Evolutionary conservation across 805 yeast species (phyloP).

Genomic region (Myxozyma neotropica): DNA sequence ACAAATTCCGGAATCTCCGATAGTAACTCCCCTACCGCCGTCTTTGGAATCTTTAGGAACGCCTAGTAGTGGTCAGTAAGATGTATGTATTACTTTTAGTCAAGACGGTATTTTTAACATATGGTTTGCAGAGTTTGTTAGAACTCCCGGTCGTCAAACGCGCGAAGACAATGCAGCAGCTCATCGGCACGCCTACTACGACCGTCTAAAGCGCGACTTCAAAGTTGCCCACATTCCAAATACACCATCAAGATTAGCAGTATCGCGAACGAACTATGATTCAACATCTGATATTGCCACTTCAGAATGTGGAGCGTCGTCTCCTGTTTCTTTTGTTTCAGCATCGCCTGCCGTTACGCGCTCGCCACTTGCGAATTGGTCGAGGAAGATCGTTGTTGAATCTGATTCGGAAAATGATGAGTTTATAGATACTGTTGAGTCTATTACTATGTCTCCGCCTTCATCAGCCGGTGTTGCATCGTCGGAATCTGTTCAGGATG

Average conservation of each 20-base stretch:
- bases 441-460: neutral
- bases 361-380: neutral
- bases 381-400: neutral
- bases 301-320: slow-evolving; percentile 10
- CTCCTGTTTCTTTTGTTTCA: neutral
- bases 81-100: neutral
- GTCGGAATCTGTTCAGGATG: no score
- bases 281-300: slow-evolving; percentile 19
- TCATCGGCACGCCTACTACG: neutral
- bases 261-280: slow-evolving; percentile 27
- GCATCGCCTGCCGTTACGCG: neutral
- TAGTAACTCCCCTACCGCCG: no score
- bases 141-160: no score
- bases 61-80: no score
- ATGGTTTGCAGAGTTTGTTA: no score
- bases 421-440: slow-evolving; percentile 26
- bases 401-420: slow-evolving; percentile 18
- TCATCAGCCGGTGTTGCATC: neutral
- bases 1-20: no score
- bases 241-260: slow-evolving; percentile 28
- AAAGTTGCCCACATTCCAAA: slow-evolving; percentile 17
- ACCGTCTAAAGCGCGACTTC: slow-evolving; percentile 1
- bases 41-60: no score
- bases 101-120: neutral
- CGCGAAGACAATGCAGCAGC: neutral